Evolutionary conservation across 129 eudicot genomes (phyloP), one percentile per base, ranked within the genome.

Genomic region (Deinandra increscens): DNA sequence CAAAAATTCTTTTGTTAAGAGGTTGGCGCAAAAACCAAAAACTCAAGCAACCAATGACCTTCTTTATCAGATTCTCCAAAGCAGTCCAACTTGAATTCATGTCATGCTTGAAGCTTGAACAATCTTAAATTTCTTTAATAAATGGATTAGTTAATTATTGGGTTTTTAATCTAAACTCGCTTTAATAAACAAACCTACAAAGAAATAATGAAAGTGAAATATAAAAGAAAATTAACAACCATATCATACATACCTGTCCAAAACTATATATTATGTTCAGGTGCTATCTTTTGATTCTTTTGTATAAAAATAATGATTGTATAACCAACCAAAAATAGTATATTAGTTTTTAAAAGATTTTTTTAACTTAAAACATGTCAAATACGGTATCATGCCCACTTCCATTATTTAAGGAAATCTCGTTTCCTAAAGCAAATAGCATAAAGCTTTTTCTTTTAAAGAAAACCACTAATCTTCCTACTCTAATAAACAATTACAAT

Each of bases 351-450:
- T 48, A 46, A 49, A 46, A 19, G 20, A 34, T 46, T 63, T 20
- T 46, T 63, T 20, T 59, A 49, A 48, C 62, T 29, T 61, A 64
- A 71, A 42, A 43, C 12, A 49, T 73, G 78, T 41, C 49, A 50
- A 36, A 73, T 63, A 63, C 50, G 71, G 26, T 64, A 63, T 73
- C 64, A 38, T 73, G 71, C 15, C 78, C 78, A 49, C 71, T 61
- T 73, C 78, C 71, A 13, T 73, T 50, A 63, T 73, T 73, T 73
- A 7, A 64, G 78, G 78, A 51, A 64, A 48, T 63, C 11, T 49
- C 53, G 49, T 50, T 63, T 23, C 53, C 12, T 9, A 70, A 70
- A 70, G 61, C 63, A 37, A n/a, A 50, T 22, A 38, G 55, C 23
- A 73, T 71, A 22, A 9, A 50, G 34, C 65, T 50, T 50, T 73